phyloP scores from a whole-genome alignment of 2,329 filamentous ascomycete species.

The Sporothrix protearum region DNA sequence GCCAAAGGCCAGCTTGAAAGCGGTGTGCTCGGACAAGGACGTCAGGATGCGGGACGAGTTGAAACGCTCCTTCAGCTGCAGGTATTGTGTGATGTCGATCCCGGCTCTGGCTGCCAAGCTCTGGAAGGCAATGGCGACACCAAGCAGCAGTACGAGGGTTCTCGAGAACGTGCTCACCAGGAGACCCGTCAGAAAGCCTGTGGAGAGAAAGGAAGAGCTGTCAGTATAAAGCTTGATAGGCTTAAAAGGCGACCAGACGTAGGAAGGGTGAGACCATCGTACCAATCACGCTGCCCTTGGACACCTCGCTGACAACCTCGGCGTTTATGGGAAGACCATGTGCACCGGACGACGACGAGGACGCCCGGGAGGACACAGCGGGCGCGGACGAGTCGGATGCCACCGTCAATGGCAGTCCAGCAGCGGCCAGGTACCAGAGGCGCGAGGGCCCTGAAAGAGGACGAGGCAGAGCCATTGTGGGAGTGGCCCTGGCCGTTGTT shows the following conservation, averaged over 20 bases:
- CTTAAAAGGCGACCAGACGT: not conserved
- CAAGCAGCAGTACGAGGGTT: conserved; percentile 64
- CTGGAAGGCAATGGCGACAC: conserved; percentile 55
- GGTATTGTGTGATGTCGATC: conserved; percentile 39
- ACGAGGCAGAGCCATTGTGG: conserved; percentile 14
- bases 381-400: not conserved
- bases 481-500: not conserved
- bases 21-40: conserved; percentile 54
- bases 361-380: not conserved
- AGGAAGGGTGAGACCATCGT: not conserved
- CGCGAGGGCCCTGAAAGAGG: conserved; percentile 3
- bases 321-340: conserved; percentile 30
- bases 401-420: conserved; percentile 18
- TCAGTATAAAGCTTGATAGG: not conserved
- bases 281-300: conserved; percentile 54
- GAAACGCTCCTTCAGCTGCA: conserved; percentile 39
- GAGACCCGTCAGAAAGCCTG: conserved; percentile 62
- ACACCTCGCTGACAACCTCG: conserved; percentile 48
- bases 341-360: not conserved
- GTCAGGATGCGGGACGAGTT: conserved; percentile 43
- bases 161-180: conserved; percentile 67
- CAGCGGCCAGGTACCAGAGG: conserved; percentile 22
- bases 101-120: conserved; percentile 43
- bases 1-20: conserved; percentile 68
- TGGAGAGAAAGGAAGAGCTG: not conserved